These are phyloP conservation scores for Emmonsiellopsis sp. DNA, from an alignment of 2,329 filamentous ascomycete species.

Conservation along the genomic window DNA sequence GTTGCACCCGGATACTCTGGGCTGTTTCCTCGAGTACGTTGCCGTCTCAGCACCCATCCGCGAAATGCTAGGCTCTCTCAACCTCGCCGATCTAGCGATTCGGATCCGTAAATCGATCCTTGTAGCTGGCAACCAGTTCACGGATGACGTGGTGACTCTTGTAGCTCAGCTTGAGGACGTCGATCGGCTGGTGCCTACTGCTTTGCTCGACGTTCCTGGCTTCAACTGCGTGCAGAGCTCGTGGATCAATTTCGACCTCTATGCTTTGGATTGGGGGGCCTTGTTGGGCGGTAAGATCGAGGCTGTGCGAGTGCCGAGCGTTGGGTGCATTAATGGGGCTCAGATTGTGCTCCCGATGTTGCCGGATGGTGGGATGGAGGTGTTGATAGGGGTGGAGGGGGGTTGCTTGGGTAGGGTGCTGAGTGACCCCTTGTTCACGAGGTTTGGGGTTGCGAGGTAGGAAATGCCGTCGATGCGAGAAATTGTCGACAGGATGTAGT, in stretches of 20 bases:
- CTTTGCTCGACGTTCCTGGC: background rate
- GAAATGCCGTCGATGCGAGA: background rate
- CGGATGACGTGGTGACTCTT: background rate
- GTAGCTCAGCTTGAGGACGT: background rate
- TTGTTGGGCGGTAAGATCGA: background rate
- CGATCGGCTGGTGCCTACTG: background rate
- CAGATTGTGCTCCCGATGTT: background rate
- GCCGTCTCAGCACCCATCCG: background rate
- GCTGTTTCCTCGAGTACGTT: background rate
- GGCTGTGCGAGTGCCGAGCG: background rate
- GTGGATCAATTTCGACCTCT: background rate
- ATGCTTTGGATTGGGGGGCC: background rate
- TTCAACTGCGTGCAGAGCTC: background rate
- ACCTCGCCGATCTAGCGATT: background rate
- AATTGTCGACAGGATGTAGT: too few relatives aligned
- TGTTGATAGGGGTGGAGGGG: background rate
- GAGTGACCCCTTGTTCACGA: background rate
- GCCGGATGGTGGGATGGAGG: background rate
- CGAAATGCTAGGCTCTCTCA: background rate
- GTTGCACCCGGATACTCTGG: background rate
- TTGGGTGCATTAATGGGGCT: background rate
- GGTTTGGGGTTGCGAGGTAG: background rate
- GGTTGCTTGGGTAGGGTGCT: background rate
- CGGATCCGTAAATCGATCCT: background rate
- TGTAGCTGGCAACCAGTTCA: background rate